Evolutionary conservation across 129 eudicot species (phyloP).

Genomic region (Centaurea solstitialis): DNA sequence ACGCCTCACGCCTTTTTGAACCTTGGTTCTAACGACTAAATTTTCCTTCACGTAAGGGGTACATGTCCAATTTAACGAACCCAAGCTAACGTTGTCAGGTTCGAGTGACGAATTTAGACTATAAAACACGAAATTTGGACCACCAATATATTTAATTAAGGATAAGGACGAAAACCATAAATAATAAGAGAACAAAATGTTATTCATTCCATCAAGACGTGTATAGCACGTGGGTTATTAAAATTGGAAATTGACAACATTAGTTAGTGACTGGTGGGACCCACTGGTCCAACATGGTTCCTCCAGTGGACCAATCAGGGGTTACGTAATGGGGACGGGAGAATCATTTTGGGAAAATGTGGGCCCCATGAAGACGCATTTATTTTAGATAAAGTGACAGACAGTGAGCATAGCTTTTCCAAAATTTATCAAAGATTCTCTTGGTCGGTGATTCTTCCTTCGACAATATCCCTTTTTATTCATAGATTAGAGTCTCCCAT

Average conservation of each 20-base stretch:
- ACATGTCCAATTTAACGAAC: too few relatives aligned
- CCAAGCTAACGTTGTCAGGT: too few relatives aligned
- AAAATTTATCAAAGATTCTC: constrained; percentile 26
- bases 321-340: constrained; percentile 14
- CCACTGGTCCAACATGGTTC: constrained; percentile 28
- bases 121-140: too few relatives aligned
- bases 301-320: constrained; percentile 19
- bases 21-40: too few relatives aligned
- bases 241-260: neutral
- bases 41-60: too few relatives aligned
- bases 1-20: too few relatives aligned
- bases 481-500: neutral
- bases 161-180: too few relatives aligned
- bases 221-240: constrained; percentile 17
- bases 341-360: constrained; percentile 30
- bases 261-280: constrained; percentile 21
- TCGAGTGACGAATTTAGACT: too few relatives aligned
- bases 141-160: too few relatives aligned
- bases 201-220: neutral
- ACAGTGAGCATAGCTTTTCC: constrained; percentile 21
- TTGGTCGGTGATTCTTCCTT: constrained; percentile 21
- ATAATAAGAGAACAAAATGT: too few relatives aligned
- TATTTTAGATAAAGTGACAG: constrained; percentile 20
- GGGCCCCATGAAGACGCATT: constrained; percentile 25
- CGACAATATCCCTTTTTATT: neutral